Percentiles rank a stretch among this genome's conserved stretches.
Evolutionary conservation across 208 protist species (phyloP).

Genomic region (Kentomonas sorsogonicus): DNA sequence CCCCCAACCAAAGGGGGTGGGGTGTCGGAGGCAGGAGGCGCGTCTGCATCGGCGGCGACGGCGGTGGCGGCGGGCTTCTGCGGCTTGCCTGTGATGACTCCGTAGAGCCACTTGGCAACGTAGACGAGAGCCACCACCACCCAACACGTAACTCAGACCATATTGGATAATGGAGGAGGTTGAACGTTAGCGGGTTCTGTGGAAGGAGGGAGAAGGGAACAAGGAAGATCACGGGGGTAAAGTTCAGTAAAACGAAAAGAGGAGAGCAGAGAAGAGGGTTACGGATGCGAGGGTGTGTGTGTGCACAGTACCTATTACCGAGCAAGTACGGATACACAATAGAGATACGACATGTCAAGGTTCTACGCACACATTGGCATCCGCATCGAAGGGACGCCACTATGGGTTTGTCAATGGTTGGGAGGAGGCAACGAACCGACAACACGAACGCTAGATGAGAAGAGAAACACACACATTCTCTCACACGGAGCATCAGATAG

Average conservation of each 20-base stretch:
- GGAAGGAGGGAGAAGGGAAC: slow-evolving; percentile 1
- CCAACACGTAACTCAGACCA: slow-evolving; percentile 51
- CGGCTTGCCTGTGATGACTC: slow-evolving; percentile 13
- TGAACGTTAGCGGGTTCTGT: neutral
- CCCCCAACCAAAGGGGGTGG: neutral
- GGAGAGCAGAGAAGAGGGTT: neutral
- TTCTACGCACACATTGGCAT: neutral
- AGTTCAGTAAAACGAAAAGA: neutral
- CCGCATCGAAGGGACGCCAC: too few species aligned
- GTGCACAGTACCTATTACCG: too few species aligned
- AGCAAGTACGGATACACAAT: too few species aligned
- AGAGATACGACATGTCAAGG: neutral
- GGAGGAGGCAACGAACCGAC: neutral
- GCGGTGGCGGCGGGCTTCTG: neutral
- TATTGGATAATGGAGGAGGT: slow-evolving; percentile 10
- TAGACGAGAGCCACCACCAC: slow-evolving; percentile 30
- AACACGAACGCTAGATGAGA: neutral
- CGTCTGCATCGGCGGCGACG: neutral
- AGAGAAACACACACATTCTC: neutral
- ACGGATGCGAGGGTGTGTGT: too few species aligned
- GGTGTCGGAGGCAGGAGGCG: neutral
- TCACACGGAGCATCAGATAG: neutral
- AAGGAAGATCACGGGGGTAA: neutral
- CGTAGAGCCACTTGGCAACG: slow-evolving; percentile 24
- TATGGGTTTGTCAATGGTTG: neutral